These are phyloP conservation scores for Cryptosporidium ryanae DNA, from an alignment of 169 alveolate species.

Conservation along the genomic window DNA sequence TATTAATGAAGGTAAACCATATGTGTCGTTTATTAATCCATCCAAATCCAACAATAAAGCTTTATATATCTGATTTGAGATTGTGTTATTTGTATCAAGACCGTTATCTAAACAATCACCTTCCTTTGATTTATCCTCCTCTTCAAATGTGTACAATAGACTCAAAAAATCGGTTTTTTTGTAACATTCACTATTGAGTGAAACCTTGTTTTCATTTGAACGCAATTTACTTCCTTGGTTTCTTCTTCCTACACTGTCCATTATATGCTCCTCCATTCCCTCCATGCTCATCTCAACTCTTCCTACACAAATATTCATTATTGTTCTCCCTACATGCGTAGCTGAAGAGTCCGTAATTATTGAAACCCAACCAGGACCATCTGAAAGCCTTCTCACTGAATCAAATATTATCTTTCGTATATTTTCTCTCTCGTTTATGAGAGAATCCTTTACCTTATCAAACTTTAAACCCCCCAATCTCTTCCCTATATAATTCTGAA, in stretches of 20 bases:
- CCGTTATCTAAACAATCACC: too few species aligned
- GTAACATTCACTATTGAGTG: background rate
- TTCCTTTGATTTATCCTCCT: too few species aligned
- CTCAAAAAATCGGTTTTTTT: background rate
- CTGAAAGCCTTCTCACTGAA: conserved; percentile 1
- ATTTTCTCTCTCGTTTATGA: background rate
- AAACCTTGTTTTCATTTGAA: conserved; percentile 16
- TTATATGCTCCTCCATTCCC: conserved; percentile 25
- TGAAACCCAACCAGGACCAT: conserved; percentile 43
- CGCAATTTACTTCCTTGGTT: conserved; percentile 45
- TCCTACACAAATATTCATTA: conserved; percentile 22
- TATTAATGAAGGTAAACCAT: conserved; percentile 49
- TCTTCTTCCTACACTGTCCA: conserved; percentile 53
- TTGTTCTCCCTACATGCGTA: conserved; percentile 71
- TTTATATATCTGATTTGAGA: conserved; percentile 22
- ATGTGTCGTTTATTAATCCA: conserved; percentile 54
- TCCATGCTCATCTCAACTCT: conserved; percentile 32
- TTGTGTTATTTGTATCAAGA: background rate
- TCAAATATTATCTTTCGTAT: conserved; percentile 7
- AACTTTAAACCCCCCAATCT: background rate
- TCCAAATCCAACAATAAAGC: conserved; percentile 33
- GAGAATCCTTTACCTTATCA: background rate
- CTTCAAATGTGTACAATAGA: background rate
- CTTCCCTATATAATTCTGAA: background rate
- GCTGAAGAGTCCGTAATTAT: conserved; percentile 37